A percentile compares a stretch with the other conserved stretches of the same genome.
Conservation (phyloP, 768 basidiomycete species). For the Royoungia palumana region DNA sequence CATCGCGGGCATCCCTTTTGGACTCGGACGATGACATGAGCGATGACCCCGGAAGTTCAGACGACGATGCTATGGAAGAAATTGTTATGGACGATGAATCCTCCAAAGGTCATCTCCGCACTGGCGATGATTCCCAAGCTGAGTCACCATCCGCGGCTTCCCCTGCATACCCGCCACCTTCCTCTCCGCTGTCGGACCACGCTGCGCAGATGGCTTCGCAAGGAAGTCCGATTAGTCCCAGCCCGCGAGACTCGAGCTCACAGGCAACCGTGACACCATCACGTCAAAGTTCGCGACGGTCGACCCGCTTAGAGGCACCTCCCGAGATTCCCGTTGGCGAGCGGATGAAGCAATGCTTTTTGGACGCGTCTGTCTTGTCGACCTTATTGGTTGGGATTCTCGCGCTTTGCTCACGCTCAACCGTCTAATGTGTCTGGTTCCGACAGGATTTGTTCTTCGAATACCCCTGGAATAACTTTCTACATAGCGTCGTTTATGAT, state of each 20-base stretch:
- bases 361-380: conserved; percentile 69
- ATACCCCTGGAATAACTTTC: conserved; percentile 96
- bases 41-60: conserved; percentile 67
- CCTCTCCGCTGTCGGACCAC: conserved; percentile 31
- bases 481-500: conserved; percentile 96
- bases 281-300: conserved; percentile 53
- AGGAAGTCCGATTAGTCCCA: conserved; percentile 23
- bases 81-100: conserved; percentile 73
- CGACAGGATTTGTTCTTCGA: conserved; percentile 88
- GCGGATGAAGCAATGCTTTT: conserved; percentile 71
- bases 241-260: conserved; percentile 29
- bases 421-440: background rate
- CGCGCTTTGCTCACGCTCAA: background rate
- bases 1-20: conserved; percentile 46
- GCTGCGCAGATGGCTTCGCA: conserved; percentile 24
- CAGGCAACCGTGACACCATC: conserved; percentile 44
- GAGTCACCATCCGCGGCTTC: conserved; percentile 31
- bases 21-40: conserved; percentile 83
- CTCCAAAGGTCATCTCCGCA: conserved; percentile 28
- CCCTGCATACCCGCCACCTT: conserved; percentile 29
- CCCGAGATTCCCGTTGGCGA: conserved; percentile 66
- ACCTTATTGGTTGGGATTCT: conserved; percentile 66
- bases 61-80: conserved; percentile 81
- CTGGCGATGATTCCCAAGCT: conserved; percentile 29
- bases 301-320: conserved; percentile 32